phyloP scores from a whole-genome alignment of 1,139 yeast genomes.

The Chernovozyma aurita region DNA sequence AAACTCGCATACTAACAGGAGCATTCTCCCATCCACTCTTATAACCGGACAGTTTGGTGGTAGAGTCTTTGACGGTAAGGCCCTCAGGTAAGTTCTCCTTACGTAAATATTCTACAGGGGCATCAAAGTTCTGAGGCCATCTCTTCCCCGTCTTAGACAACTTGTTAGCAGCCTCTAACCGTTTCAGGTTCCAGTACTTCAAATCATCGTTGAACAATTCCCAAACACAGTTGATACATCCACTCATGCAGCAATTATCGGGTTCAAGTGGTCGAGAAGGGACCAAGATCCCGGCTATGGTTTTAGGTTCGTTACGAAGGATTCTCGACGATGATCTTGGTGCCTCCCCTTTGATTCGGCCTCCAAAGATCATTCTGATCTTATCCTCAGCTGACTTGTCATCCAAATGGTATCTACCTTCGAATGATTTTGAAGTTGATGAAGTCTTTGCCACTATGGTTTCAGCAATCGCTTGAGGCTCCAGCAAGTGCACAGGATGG shows the following conservation, averaged over 20 bases:
- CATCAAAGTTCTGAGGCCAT: constrained; percentile 83
- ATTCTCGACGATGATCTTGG: constrained; percentile 49
- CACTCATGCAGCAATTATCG: constrained; percentile 96
- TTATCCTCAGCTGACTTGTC: constrained; percentile 41
- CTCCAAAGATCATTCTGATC: constrained; percentile 52
- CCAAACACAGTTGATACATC: constrained; percentile 97
- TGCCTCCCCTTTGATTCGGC: constrained; percentile 52
- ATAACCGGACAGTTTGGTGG: constrained; percentile 15
- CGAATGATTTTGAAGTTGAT: constrained; percentile 20
- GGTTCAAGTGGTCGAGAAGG: constrained; percentile 85
- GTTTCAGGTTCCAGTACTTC: constrained; percentile 66
- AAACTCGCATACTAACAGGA: constrained; percentile 73
- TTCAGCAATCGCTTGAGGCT: constrained; percentile 25
- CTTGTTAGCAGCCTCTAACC: constrained; percentile 57
- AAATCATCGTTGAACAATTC: constrained; percentile 85
- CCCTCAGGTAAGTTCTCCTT: constrained; percentile 32
- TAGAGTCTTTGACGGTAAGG: constrained; percentile 15
- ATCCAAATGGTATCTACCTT: constrained; percentile 42
- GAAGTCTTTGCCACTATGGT: constrained; percentile 14
- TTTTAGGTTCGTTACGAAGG: constrained; percentile 34
- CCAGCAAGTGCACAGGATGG: constrained; percentile 30
- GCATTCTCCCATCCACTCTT: constrained; percentile 59
- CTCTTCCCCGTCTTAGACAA: constrained; percentile 46
- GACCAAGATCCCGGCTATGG: constrained; percentile 69
- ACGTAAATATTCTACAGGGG: constrained; percentile 46